Evolutionary conservation across 2,329 filamentous ascomycete species (phyloP), one percentile per base, ranked within the genome.

Genomic region (Beauveria asiatica): DNA sequence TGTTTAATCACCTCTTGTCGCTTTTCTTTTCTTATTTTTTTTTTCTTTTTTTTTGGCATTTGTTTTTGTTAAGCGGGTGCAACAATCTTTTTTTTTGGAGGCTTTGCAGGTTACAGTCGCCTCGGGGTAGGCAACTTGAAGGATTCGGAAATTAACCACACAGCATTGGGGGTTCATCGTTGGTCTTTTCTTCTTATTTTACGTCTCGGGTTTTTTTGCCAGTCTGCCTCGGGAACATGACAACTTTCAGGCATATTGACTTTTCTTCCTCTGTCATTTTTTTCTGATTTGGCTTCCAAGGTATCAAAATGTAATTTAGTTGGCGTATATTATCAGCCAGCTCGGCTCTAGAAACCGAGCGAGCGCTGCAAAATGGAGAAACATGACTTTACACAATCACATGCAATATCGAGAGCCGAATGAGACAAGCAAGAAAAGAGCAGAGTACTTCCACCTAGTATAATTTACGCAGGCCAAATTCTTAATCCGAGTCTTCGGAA

Each of bases 271-370:
- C 4, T 42, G 1, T 8, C 13, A 19, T 41, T 39, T 41, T 10
- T 6, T 54, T n/a, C n/a, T n/a, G 4, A 11, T 17, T 56, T 46
- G 42, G 25, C 25, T 23, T 56, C 37, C 39, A 37, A 46, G 53
- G 52, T 45, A 30, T n/a, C 25, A 56, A 56, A 33, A 33, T 56
- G 53, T 56, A 56, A 33, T 55, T 46, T 55, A 55, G 23, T 45
- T 6, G 41, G 52, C 52, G 52, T 45, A 54, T 44, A 54, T 44
- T 44, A 54, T 44, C 39, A 25, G 17, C 17, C 23, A 16, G 17
- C 23, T 39, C 39, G 23, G 13, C 39, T 33, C 52, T 44, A 16
- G 39, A 30, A 54, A 5, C 13, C 44, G 37, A 54, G 39, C 3
- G 23, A 23, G 39, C 3, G 39, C 17, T 52, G 39, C n/a, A 41